Percentiles rank a stretch among this genome's conserved stretches.
These are phyloP conservation scores for Exophiala mesophila DNA, from an alignment of 2,329 filamentous ascomycete species.

Conservation along the genomic window DNA sequence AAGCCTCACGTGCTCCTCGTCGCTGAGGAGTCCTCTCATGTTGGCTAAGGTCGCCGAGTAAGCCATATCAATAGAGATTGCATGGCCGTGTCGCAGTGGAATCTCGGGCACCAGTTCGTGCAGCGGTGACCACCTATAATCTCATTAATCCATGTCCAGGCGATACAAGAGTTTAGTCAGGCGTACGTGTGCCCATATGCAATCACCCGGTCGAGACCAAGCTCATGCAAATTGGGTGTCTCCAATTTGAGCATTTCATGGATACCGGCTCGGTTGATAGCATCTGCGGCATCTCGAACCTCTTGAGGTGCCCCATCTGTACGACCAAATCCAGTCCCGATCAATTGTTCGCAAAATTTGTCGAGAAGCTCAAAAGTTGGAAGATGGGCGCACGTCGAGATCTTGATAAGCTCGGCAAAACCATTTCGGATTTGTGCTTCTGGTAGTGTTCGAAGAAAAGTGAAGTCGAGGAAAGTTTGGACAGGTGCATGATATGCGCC, in stretches of 20 bases:
- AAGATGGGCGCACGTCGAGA: slow-evolving; percentile 64
- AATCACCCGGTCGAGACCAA: slow-evolving; percentile 66
- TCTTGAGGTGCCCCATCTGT: slow-evolving; percentile 52
- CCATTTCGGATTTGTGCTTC: slow-evolving; percentile 66
- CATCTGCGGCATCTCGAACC: slow-evolving; percentile 57
- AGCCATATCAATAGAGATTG: slow-evolving; percentile 72
- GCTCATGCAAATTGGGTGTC: slow-evolving; percentile 68
- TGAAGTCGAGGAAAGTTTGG: slow-evolving; percentile 69
- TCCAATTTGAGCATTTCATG: slow-evolving; percentile 70
- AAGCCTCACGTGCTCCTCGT: slow-evolving; percentile 57
- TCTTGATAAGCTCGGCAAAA: slow-evolving; percentile 72
- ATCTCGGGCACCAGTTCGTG: slow-evolving; percentile 66
- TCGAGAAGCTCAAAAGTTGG: slow-evolving; percentile 64
- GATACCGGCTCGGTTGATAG: slow-evolving; percentile 65
- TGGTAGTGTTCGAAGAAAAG: slow-evolving; percentile 64
- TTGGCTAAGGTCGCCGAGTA: slow-evolving; percentile 66
- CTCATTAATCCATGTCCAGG: slow-evolving; percentile 16
- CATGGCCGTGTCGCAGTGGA: slow-evolving; percentile 66
- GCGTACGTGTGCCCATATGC: slow-evolving; percentile 66
- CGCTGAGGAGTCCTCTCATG: slow-evolving; percentile 55
- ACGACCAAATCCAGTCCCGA: slow-evolving; percentile 61
- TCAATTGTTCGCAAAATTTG: slow-evolving; percentile 64
- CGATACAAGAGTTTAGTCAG: neutral
- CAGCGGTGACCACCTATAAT: slow-evolving; percentile 60
- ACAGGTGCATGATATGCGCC: slow-evolving; percentile 68